Percentiles rank a stretch among this genome's conserved stretches.
These are phyloP conservation scores for Adansonia grandidieri DNA, from an alignment of 441 rosid genomes.

Conservation along the genomic window DNA sequence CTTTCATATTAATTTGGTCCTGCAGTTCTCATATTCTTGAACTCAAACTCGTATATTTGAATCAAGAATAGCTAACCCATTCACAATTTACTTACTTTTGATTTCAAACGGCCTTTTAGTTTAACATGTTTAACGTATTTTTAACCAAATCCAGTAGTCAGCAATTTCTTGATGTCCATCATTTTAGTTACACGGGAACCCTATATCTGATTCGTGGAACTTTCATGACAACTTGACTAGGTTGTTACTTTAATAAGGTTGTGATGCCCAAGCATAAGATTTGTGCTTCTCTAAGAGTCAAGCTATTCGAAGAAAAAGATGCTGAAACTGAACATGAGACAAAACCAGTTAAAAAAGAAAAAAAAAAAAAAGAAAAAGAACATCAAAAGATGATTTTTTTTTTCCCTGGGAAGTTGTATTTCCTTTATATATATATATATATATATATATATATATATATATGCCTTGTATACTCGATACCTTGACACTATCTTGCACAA, in stretches of 20 bases:
- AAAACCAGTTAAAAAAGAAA: not conserved
- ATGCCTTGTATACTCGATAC: not conserved
- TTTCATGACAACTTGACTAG: slow-evolving; percentile 13
- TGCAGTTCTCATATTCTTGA: not conserved
- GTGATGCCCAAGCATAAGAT: not conserved
- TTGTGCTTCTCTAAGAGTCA: not conserved
- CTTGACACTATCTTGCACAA: not conserved
- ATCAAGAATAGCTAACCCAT: not conserved
- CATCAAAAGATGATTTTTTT: not conserved
- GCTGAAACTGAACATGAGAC: not conserved
- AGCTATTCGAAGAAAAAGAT: not conserved
- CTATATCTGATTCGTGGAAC: not conserved
- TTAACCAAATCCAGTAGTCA: not conserved
- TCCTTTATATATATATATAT: not conserved
- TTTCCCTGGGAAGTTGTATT: not conserved
- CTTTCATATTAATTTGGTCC: not conserved
- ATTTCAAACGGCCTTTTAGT: not conserved
- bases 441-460: not conserved
- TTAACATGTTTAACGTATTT: slow-evolving; percentile 7
- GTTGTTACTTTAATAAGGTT: not conserved
- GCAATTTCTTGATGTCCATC: slow-evolving; percentile 6
- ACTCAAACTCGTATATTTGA: not conserved
- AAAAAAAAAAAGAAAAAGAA: not conserved
- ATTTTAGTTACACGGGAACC: slow-evolving; percentile 8
- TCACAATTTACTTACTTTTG: not conserved